phyloP scores from a whole-genome alignment of 805 yeast genomes.

The Candida sithepensis region DNA sequence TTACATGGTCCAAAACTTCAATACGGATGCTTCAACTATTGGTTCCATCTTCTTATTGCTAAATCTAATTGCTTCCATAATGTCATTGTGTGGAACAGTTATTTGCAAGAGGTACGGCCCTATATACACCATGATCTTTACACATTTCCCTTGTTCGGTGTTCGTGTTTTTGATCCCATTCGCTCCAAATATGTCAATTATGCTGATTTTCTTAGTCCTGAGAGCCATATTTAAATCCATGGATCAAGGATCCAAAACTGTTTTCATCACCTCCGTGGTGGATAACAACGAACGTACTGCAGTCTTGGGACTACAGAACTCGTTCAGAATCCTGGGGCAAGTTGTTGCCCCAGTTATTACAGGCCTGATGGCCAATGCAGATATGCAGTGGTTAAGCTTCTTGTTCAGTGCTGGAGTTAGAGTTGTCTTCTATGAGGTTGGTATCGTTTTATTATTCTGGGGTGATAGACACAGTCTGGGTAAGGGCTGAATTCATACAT shows the following conservation, averaged over 20 bases:
- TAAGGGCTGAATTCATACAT: neutral
- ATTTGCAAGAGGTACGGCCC: conserved; percentile 43
- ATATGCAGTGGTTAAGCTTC: conserved; percentile 40
- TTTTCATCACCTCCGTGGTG: conserved; percentile 40
- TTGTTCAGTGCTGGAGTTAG: conserved; percentile 39
- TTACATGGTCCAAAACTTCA: conserved; percentile 37
- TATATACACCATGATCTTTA: conserved; percentile 40
- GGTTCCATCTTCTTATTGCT: conserved; percentile 40
- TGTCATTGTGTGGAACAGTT: conserved; percentile 40
- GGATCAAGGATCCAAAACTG: conserved; percentile 48
- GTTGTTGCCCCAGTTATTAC: conserved; percentile 40
- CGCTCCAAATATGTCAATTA: conserved; percentile 31
- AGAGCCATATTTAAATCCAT: conserved; percentile 41
- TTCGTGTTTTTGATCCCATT: conserved; percentile 37
- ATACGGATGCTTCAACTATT: conserved; percentile 31
- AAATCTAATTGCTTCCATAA: conserved; percentile 36
- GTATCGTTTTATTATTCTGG: conserved; percentile 33
- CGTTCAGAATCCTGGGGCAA: conserved; percentile 39
- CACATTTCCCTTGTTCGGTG: conserved; percentile 42
- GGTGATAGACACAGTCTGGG: conserved; percentile 14
- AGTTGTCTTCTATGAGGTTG: conserved; percentile 36
- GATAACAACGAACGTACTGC: conserved; percentile 39
- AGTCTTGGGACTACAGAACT: conserved; percentile 42
- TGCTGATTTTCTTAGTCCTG: conserved; percentile 32
- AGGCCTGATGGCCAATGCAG: conserved; percentile 36